These are phyloP conservation scores for Penicillium lagena DNA, from an alignment of 495 filamentous ascomycete genomes.

Conservation along the genomic window DNA sequence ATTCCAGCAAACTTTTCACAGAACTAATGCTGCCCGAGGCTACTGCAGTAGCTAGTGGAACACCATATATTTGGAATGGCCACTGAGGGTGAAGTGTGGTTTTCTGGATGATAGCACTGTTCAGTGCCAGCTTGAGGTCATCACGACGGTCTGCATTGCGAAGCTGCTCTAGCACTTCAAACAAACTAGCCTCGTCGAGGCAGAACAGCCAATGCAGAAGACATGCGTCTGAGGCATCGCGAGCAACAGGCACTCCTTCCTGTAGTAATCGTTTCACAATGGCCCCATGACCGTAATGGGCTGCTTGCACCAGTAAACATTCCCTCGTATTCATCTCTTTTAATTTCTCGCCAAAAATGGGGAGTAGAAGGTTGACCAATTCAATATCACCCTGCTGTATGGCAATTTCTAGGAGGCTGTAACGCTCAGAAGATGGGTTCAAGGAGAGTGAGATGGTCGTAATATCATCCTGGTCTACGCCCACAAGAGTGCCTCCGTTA, in stretches of 20 bases:
- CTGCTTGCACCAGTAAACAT: too few relatives aligned
- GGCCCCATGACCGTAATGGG: too few relatives aligned
- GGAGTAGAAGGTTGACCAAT: too few relatives aligned
- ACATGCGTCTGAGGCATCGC: not conserved
- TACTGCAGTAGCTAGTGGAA: conserved; percentile 18
- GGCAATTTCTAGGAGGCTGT: too few relatives aligned
- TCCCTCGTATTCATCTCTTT: too few relatives aligned
- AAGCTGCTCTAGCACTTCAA: not conserved
- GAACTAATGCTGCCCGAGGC: conserved; percentile 5
- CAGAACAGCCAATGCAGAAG: conserved; percentile 15
- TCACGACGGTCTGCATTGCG: too few relatives aligned
- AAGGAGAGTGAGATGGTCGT: not conserved
- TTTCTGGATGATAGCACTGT: conserved; percentile 4
- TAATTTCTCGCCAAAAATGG: too few relatives aligned
- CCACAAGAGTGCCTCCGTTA: not conserved
- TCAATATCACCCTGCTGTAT: too few relatives aligned
- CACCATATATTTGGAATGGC: conserved; percentile 17
- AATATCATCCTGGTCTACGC: not conserved
- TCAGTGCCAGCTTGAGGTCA: not conserved
- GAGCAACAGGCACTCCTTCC: too few relatives aligned
- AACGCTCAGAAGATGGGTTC: too few relatives aligned
- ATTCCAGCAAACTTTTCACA: conserved; percentile 10
- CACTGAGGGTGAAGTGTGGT: conserved; percentile 14
- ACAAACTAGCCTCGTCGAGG: conserved; percentile 4
- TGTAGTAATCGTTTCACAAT: too few relatives aligned